A percentile compares a stretch with the other conserved stretches of the same genome.
Evolutionary conservation across 1,284 basidiomycete species (phyloP).

Genomic region (Austropuccinia psidii): DNA sequence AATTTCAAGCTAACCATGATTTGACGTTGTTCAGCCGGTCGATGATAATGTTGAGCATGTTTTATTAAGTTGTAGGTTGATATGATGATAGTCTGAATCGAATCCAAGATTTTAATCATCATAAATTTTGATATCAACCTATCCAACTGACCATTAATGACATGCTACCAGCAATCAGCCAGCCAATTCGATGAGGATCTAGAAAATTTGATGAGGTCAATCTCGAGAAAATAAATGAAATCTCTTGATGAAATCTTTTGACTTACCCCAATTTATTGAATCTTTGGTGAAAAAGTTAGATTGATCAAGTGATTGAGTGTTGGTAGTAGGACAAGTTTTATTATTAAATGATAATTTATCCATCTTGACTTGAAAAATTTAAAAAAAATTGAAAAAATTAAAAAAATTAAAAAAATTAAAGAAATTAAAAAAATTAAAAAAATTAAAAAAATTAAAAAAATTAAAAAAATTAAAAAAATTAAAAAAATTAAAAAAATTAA

Average conservation of each 20-base stretch:
- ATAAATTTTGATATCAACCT: too few relatives aligned
- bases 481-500: too few relatives aligned
- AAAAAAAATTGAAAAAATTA: too few relatives aligned
- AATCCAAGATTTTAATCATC: too few relatives aligned
- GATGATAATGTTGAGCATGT: conserved; percentile 8
- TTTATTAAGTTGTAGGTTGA: not conserved
- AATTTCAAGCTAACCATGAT: conserved; percentile 11
- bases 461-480: too few relatives aligned
- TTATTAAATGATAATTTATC: too few relatives aligned
- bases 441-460: too few relatives aligned
- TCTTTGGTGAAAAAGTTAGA: conserved; percentile 5
- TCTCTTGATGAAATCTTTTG: not conserved
- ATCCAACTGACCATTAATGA: conserved; percentile 2
- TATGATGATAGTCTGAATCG: conserved; percentile 25
- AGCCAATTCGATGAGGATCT: conserved; percentile 29
- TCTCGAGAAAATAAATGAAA: not conserved
- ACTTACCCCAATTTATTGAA: conserved; percentile 5
- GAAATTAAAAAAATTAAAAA: too few relatives aligned
- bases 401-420: too few relatives aligned
- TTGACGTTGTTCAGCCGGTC: conserved; percentile 29
- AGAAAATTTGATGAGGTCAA: not conserved
- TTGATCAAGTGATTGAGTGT: too few relatives aligned
- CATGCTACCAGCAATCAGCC: conserved; percentile 27
- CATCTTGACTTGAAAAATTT: too few relatives aligned
- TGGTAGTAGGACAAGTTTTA: too few relatives aligned